These are phyloP conservation scores for Vanderwaltozyma tropicalis DNA, from an alignment of 805 yeast genomes.

Conservation along the genomic window DNA sequence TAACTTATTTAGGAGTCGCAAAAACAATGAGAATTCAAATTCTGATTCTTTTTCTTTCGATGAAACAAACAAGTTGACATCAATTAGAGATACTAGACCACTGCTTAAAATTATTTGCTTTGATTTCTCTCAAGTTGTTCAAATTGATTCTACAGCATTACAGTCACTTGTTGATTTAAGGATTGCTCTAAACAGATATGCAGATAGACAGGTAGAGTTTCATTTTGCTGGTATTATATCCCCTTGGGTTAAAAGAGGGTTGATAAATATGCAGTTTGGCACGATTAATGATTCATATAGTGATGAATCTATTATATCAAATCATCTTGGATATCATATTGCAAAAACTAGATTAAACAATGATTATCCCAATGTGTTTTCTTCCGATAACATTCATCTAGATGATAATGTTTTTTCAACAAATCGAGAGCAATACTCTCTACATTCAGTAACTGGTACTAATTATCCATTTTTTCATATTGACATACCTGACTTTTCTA, in stretches of 20 bases:
- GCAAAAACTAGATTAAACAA: slow-evolving; percentile 12
- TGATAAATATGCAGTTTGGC: slow-evolving; percentile 72
- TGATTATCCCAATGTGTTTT: neutral
- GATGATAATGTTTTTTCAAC: slow-evolving; percentile 3
- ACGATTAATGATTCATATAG: slow-evolving; percentile 34
- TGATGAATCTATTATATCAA: slow-evolving; percentile 26
- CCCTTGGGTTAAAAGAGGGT: slow-evolving; percentile 78
- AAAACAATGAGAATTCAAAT: neutral
- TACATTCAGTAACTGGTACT: slow-evolving; percentile 23
- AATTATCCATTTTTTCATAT: slow-evolving; percentile 30
- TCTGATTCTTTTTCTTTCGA: neutral
- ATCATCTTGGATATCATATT: slow-evolving; percentile 26
- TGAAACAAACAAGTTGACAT: too few relatives aligned
- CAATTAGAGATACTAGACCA: slow-evolving; percentile 47
- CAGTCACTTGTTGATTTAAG: slow-evolving; percentile 70
- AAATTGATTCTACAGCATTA: slow-evolving; percentile 68
- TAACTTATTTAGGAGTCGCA: slow-evolving; percentile 1
- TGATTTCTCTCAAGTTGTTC: slow-evolving; percentile 70
- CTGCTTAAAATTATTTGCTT: slow-evolving; percentile 59
- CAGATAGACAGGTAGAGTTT: slow-evolving; percentile 77
- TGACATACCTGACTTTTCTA: slow-evolving; percentile 27
- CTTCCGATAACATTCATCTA: neutral
- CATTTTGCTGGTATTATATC: slow-evolving; percentile 79
- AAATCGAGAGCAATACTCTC: neutral
- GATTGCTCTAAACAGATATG: slow-evolving; percentile 58